Evolutionary conservation across 129 eudicot species (phyloP).

Genomic region (Solidago caesia): DNA sequence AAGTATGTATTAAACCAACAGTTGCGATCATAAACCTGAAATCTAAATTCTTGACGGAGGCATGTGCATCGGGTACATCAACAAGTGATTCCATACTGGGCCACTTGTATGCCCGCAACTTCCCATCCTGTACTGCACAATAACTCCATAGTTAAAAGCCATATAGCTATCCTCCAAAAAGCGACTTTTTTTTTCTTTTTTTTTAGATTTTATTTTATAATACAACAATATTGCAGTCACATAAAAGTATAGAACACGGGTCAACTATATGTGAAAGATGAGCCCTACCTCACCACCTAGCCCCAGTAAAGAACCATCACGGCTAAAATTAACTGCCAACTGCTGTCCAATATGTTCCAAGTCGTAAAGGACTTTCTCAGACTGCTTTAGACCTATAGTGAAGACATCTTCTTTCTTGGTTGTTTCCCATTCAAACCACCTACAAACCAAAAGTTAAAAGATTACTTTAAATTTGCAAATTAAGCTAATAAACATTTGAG

Average conservation of each 20-base stretch:
- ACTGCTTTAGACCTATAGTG: conserved; percentile 49
- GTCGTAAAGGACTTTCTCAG: conserved; percentile 66
- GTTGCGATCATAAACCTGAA: conserved; percentile 38
- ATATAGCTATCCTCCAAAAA: background rate
- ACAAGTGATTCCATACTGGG: conserved; percentile 75
- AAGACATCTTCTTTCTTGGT: conserved; percentile 28
- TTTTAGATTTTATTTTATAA: no score
- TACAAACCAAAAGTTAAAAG: conserved; percentile 24
- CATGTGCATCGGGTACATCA: conserved; percentile 62
- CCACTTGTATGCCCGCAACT: conserved; percentile 94
- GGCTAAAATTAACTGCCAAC: conserved; percentile 68
- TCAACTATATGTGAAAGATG: conserved; percentile 14
- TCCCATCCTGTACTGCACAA: conserved; percentile 98
- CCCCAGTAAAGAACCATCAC: conserved; percentile 87
- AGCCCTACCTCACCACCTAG: conserved; percentile 87
- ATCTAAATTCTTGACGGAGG: conserved; percentile 80
- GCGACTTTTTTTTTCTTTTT: background rate
- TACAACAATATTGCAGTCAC: background rate
- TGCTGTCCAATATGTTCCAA: conserved; percentile 90
- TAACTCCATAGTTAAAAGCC: conserved; percentile 33
- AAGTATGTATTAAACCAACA: background rate
- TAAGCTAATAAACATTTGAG: background rate
- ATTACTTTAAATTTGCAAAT: background rate
- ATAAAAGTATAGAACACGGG: background rate
- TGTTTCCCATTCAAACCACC: conserved; percentile 85